phyloP scores from a whole-genome alignment of 495 filamentous ascomycete genomes.

The Emericellopsis terricola region DNA sequence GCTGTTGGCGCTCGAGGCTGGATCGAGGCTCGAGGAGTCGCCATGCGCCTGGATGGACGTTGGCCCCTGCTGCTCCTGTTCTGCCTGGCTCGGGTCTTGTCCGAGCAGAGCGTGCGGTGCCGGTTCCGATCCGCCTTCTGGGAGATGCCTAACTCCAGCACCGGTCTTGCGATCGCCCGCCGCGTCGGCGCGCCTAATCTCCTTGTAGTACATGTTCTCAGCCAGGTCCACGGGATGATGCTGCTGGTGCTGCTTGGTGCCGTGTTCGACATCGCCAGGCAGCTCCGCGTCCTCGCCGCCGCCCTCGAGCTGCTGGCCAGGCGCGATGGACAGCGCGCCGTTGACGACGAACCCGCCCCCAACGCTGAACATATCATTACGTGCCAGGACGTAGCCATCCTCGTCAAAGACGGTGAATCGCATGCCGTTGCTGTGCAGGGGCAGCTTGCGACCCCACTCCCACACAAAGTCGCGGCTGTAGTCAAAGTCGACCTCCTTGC shows the following conservation, averaged over 20 bases:
- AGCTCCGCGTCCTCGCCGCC: background rate
- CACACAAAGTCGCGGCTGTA: constrained; percentile 17
- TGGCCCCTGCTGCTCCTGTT: background rate
- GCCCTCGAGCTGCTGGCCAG: background rate
- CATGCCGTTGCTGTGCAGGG: constrained; percentile 20
- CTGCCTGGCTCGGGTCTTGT: too few relatives aligned
- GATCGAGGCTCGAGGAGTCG: background rate
- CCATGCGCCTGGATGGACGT: background rate
- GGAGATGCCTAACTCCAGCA: constrained; percentile 9
- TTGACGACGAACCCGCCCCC: constrained; percentile 20
- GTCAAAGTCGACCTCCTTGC: constrained; percentile 16
- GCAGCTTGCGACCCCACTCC: constrained; percentile 17
- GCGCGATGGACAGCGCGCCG: constrained; percentile 12
- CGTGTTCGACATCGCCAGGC: background rate
- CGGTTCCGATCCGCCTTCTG: background rate
- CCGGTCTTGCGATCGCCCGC: constrained; percentile 14
- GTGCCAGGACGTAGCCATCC: constrained; percentile 15
- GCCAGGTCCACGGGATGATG: constrained; percentile 14
- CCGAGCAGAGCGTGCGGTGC: too few relatives aligned
- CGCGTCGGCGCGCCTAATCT: constrained; percentile 14
- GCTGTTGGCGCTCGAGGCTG: background rate
- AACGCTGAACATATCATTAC: constrained; percentile 19
- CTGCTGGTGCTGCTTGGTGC: constrained; percentile 1
- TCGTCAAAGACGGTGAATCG: constrained; percentile 17
- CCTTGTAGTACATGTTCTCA: constrained; percentile 19